Evolutionary conservation across 164 flowering plant species (phyloP), one percentile per base, ranked within the genome.

Genomic region (Sextonia rubra): DNA sequence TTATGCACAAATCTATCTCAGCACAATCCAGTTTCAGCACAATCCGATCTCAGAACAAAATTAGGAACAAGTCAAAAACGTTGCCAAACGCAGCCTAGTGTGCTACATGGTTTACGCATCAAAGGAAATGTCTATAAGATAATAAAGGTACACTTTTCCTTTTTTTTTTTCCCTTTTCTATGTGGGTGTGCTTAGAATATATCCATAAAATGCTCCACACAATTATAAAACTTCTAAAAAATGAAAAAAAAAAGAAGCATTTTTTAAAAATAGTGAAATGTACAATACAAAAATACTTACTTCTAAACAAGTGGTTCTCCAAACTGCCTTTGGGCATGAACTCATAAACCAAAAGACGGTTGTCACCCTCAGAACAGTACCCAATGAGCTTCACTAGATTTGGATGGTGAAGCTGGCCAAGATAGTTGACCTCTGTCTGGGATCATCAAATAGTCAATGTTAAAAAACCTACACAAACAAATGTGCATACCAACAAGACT

Each of bases 271-370:
- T 17, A 29, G 44, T 9, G 37, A 60, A 17, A 30, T 0, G 15
- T 32, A 3, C 14, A 18, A 49, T 20, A 17, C 12, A 20, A 18
- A 20, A 32, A 24, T 87, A 85, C 97, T 81, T 85, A 94, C 98
- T 83, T 85, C 98, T 88, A 70, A 92, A 92, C 1, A 94, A 81
- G 86, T 92, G 99, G 74, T 91, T 91, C 79, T 94, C 99, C 78
- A 94, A 79, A 84, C 98, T 92, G 69, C 99, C 99, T 77, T 88
- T 94, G 14, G 92, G 89, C 95, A 94, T 83, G 87, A 90, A 94
- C 82, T 94, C 99, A 72, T 94, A 94, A 3, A 94, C 97, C 85
- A 91, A 78, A 73, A 92, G 90, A 67, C 89, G 83, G 73, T 86
- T 84, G 58, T 94, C 97, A 26, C 88, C 91, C 48, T 94, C 99